Percentiles rank a stretch among this genome's conserved stretches.
These are phyloP conservation scores for Melanogaster broomeanus DNA, from an alignment of 768 basidiomycete genomes.

Conservation along the genomic window DNA sequence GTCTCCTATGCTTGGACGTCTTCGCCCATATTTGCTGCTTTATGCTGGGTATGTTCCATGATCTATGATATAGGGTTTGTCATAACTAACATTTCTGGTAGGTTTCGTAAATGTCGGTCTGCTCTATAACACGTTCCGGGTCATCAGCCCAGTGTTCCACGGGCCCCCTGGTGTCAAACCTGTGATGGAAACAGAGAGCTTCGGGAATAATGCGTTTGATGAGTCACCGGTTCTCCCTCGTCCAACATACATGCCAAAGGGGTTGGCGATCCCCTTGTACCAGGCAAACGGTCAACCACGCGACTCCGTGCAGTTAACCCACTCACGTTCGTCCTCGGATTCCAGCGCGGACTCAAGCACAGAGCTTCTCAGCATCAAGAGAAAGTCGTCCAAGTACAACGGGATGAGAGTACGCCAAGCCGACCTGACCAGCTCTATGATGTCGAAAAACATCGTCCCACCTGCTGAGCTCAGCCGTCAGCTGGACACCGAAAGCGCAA, in stretches of 20 bases:
- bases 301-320: constrained; percentile 1
- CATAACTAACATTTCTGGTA: constrained; percentile 27
- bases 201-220: constrained; percentile 22
- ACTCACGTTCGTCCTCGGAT: constrained; percentile 13
- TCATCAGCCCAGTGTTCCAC: constrained; percentile 56
- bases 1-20: constrained; percentile 50
- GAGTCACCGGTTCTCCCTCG: constrained; percentile 19
- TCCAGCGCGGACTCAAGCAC: constrained; percentile 20
- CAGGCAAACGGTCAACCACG: not conserved
- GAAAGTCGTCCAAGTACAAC: constrained; percentile 7
- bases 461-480: constrained; percentile 13
- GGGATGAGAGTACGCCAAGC: constrained; percentile 3
- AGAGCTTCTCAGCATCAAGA: constrained; percentile 9
- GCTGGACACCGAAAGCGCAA: constrained; percentile 7
- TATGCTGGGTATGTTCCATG: constrained; percentile 48
- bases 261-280: not conserved
- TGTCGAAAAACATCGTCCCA: not conserved
- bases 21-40: constrained; percentile 55
- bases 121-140: constrained; percentile 68
- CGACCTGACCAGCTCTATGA: not conserved
- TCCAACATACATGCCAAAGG: constrained; percentile 1
- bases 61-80: not conserved
- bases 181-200: constrained; percentile 17
- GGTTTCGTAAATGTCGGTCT: constrained; percentile 66
- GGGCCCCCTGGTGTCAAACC: constrained; percentile 10